These are phyloP conservation scores for Fusarium dimerum DNA, from an alignment of 2,329 filamentous ascomycete species.

Conservation along the genomic window DNA sequence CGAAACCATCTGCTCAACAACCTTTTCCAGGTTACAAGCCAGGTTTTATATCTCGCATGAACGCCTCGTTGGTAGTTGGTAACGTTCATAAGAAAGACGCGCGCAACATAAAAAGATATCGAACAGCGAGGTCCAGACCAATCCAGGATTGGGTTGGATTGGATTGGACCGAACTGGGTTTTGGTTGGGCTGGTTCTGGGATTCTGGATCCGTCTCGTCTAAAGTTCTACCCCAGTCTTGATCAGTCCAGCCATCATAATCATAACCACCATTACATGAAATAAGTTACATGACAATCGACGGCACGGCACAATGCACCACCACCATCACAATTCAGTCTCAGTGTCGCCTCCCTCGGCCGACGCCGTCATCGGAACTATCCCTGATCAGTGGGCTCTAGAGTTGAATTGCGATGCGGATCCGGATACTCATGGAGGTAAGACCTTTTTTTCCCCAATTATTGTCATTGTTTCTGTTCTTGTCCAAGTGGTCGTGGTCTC, in stretches of 20 bases:
- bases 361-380: not conserved
- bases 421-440: not conserved
- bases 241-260: not conserved
- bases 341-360: not conserved
- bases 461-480: not conserved
- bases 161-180: not conserved
- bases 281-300: not conserved
- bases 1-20: too few relatives aligned
- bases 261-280: too few relatives aligned
- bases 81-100: too few relatives aligned
- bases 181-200: not conserved
- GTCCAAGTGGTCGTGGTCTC: not conserved
- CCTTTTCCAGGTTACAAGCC: too few relatives aligned
- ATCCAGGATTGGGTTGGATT: too few relatives aligned
- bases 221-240: not conserved
- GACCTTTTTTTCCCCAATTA: not conserved
- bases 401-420: not conserved
- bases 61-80: too few relatives aligned
- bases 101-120: too few relatives aligned
- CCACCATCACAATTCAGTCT: not conserved
- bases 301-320: not conserved
- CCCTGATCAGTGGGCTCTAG: not conserved
- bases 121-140: too few relatives aligned
- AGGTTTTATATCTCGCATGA: too few relatives aligned
- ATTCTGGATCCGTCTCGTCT: not conserved